Percentiles rank a stretch among this genome's conserved stretches.
Conservation (phyloP, 371 early-diverging fungal species). For the Mortierella sp. region DNA sequence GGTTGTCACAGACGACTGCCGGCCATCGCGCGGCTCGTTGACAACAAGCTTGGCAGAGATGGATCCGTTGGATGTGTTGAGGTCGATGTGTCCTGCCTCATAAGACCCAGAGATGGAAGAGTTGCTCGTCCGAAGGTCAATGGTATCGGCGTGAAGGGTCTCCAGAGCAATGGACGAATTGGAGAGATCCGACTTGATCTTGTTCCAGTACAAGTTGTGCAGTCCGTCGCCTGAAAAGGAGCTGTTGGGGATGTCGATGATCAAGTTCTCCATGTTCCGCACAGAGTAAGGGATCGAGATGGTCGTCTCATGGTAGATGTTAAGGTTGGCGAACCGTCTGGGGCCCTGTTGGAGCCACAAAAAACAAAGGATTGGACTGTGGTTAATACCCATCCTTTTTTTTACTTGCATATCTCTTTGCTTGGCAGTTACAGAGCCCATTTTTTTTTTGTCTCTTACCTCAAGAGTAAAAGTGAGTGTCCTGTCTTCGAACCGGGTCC, state of each 20-base stretch:
- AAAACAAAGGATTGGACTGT: neutral
- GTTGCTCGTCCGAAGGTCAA: constrained; percentile 42
- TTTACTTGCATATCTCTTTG: neutral
- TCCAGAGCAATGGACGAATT: constrained; percentile 38
- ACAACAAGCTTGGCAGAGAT: constrained; percentile 38
- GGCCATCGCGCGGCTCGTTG: constrained; percentile 20
- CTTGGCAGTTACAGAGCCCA: neutral
- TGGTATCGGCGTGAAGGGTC: constrained; percentile 34
- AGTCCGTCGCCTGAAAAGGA: constrained; percentile 39
- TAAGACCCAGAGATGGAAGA: constrained; percentile 31
- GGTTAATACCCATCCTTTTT: neutral
- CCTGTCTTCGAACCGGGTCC: constrained; percentile 26
- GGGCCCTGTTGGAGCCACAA: constrained; percentile 32
- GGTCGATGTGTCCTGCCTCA: constrained; percentile 34
- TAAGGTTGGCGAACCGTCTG: constrained; percentile 34
- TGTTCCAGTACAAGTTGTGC: constrained; percentile 26
- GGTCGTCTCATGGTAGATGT: constrained; percentile 52
- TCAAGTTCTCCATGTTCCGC: constrained; percentile 26
- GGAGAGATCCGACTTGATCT: constrained; percentile 25
- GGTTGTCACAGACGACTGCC: constrained; percentile 26
- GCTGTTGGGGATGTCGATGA: constrained; percentile 40
- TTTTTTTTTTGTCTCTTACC: constrained; percentile 14
- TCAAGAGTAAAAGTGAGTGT: constrained; percentile 36
- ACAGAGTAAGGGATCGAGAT: constrained; percentile 36
- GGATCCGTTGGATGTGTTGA: constrained; percentile 34